A percentile compares a stretch with the other conserved stretches of the same genome.
These are phyloP conservation scores for Metarhizium anisopliae DNA, from an alignment of 2,329 filamentous ascomycete genomes.

Conservation along the genomic window DNA sequence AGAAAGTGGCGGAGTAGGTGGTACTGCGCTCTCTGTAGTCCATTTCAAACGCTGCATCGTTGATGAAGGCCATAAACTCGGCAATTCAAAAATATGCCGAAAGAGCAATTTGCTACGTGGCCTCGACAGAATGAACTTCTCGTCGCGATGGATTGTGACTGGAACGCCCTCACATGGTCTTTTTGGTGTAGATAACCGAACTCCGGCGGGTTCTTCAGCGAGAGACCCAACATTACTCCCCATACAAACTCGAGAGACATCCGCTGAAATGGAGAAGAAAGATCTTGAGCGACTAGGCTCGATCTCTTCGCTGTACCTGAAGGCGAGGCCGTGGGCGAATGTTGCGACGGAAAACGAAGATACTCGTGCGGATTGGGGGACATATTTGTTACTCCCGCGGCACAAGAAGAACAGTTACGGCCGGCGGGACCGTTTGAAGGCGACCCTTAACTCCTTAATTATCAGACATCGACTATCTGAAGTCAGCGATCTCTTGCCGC, in stretches of 20 bases:
- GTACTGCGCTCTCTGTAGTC: conserved; percentile 57
- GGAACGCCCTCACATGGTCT: conserved; percentile 82
- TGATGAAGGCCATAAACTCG: conserved; percentile 84
- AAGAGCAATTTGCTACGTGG: conserved; percentile 47
- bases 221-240: conserved; percentile 12
- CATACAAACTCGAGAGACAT: conserved; percentile 18
- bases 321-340: conserved; percentile 71
- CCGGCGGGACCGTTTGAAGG: conserved; percentile 52
- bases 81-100: conserved; percentile 47
- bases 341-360: conserved; percentile 42
- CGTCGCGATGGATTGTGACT: conserved; percentile 80
- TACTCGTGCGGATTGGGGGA: conserved; percentile 57
- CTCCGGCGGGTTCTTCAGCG: not conserved
- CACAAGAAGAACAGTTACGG: conserved; percentile 43
- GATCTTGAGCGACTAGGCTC: conserved; percentile 59
- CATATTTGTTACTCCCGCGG: conserved; percentile 57
- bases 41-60: conserved; percentile 86
- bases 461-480: conserved; percentile 71
- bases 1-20: conserved; percentile 21
- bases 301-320: conserved; percentile 62
- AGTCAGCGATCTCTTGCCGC: conserved; percentile 60
- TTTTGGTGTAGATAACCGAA: conserved; percentile 49
- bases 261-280: conserved; percentile 44
- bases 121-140: conserved; percentile 48
- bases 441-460: conserved; percentile 69